These are phyloP conservation scores for Brasenia schreberi DNA, from an alignment of 164 flowering plant species.

Conservation along the genomic window DNA sequence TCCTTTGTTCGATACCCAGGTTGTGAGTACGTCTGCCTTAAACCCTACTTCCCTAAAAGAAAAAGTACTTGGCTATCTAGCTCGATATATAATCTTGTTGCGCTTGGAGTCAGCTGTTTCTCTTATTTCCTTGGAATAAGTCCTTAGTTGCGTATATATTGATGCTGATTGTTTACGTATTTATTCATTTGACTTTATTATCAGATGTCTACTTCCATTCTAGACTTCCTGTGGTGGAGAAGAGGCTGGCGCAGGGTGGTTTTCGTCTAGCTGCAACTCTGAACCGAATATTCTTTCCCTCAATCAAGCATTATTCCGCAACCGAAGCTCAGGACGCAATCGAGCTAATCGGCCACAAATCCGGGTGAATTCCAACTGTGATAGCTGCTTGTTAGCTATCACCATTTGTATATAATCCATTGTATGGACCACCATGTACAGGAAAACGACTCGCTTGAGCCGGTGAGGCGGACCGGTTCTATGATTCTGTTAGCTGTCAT, in stretches of 20 bases:
- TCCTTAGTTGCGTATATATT: no score
- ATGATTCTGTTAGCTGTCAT: neutral
- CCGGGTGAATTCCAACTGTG: neutral
- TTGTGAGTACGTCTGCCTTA: no score
- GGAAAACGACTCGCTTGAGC: neutral
- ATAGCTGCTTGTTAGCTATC: no score
- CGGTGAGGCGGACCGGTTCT: neutral
- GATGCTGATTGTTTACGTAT: neutral
- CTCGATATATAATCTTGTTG: no score
- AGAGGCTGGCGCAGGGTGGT: constrained; percentile 83
- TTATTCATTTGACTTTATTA: neutral
- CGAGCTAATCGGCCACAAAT: no score
- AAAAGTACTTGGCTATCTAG: no score
- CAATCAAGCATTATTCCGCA: constrained; percentile 19
- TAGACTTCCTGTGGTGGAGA: constrained; percentile 74
- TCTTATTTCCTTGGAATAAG: no score
- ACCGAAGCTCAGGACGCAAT: constrained; percentile 12
- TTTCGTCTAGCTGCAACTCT: constrained; percentile 76
- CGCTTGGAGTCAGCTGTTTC: no score
- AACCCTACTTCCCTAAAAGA: no score
- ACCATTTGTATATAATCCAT: no score
- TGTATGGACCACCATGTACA: neutral
- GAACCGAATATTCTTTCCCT: constrained; percentile 47
- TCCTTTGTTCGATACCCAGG: no score
- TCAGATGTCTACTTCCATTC: constrained; percentile 84